A percentile compares a stretch with the other conserved stretches of the same genome.
Evolutionary conservation across 176 grass and related monocot genomes (phyloP).

Genomic region (Eremochloa ophiuroides): DNA sequence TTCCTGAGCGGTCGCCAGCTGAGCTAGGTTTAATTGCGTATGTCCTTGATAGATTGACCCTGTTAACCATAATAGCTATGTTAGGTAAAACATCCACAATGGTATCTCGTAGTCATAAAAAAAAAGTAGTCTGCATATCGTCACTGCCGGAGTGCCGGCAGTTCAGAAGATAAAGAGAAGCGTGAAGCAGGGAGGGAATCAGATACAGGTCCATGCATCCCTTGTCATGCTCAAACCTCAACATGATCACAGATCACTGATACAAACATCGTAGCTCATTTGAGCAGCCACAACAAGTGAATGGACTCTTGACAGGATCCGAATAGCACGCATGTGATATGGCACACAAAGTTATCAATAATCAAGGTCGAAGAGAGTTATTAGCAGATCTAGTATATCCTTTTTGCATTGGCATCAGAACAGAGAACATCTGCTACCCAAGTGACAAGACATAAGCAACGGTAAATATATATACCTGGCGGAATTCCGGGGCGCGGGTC

Average conservation of each 20-base stretch:
- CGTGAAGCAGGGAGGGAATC: no score
- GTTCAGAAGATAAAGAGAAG: neutral
- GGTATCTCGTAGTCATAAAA: neutral
- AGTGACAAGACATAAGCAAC: neutral
- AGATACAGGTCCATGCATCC: neutral
- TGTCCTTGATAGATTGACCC: slow-evolving; percentile 42
- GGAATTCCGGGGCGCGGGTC: slow-evolving; percentile 24
- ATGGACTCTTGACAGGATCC: neutral
- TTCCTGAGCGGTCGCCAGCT: slow-evolving; percentile 19
- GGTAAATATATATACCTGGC: neutral
- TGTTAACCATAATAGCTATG: slow-evolving; percentile 13
- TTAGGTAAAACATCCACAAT: neutral
- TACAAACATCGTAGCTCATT: neutral
- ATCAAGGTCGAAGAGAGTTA: neutral
- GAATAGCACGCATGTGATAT: neutral
- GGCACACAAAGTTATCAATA: neutral
- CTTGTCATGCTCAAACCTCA: neutral
- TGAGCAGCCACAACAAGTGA: neutral
- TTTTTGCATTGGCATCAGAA: neutral
- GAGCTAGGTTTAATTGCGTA: slow-evolving; percentile 46
- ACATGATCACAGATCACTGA: neutral
- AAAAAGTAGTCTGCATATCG: neutral
- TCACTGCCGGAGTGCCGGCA: neutral
- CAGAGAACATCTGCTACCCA: neutral
- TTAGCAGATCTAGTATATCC: neutral